Evolutionary conservation across 1,284 basidiomycete genomes (phyloP), one percentile per base, ranked within the genome.

Genomic region (Veloboletus limbatus): DNA sequence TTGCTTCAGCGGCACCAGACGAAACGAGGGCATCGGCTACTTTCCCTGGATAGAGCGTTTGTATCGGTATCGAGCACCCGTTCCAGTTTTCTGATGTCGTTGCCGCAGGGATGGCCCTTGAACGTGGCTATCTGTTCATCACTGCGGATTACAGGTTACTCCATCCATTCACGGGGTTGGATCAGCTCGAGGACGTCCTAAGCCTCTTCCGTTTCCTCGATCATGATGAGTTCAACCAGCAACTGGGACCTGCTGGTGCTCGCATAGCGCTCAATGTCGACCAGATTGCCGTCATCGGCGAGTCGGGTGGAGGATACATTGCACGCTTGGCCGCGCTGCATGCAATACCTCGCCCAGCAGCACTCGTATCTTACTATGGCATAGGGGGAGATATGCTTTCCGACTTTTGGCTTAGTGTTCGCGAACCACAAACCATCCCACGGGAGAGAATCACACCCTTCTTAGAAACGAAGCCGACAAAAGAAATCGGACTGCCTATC

Each of bases 261-360:
- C 20, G 17, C 18, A 32, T 26, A n/a, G 13, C 33, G 22, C 28
- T 46, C 20, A n/a, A 37, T 20, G 14, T 25, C 20, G 10, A 27
- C 43, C 45, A 47, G 34, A 46, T 47, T 3, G 43, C 42, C n/a
- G 34, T 47, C 5, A 37, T 47, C n/a, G 45, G 42, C 22, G 45
- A 47, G 13, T 47, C 45, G 4, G 45, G 27, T 18, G 45, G 42
- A 16, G 42, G 42, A 14, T 47, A 47, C 24, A 27, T 47, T 7
- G 45, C 42, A 4, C 43, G 42, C 10, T 28, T 45, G 18, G 45
- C 45, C 7, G 34, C 45, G 14, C 18, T 47, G 6, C 34, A 47
- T 27, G 45, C 45, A 20, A n/a, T 36, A 7, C 45, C 45, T 18
- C 33, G 45, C 18, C 45, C 45, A 18, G 45, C 28, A 22, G 45